Conservation (phyloP, 257 asterid genomes). For the Datura wrightii region DNA sequence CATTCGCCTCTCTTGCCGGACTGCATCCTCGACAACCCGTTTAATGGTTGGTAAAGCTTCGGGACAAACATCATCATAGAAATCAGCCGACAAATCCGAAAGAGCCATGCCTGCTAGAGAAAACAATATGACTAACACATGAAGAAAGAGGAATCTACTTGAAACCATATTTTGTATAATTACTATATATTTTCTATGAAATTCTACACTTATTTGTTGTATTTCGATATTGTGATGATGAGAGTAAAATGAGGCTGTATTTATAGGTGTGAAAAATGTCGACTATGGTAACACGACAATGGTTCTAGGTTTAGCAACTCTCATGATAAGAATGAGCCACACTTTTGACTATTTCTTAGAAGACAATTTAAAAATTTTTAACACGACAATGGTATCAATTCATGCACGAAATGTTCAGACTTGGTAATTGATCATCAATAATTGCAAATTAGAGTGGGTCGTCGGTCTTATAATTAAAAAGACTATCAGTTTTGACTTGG, state of each 20-base stretch:
- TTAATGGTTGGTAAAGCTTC: slow-evolving; percentile 46
- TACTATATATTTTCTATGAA: neutral
- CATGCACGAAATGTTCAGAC: slow-evolving; percentile 3
- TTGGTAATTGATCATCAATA: neutral
- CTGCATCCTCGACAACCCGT: slow-evolving; percentile 45
- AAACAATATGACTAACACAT: neutral
- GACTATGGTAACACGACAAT: neutral
- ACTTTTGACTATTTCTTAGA: neutral
- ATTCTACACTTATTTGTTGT: neutral
- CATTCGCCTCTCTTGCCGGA: slow-evolving; percentile 47
- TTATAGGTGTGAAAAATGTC: neutral
- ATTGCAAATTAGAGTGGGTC: neutral
- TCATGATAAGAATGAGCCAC: neutral
- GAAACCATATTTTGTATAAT: neutral
- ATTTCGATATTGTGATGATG: neutral
- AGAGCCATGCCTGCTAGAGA: neutral
- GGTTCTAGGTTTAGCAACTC: neutral
- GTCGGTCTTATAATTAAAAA: neutral
- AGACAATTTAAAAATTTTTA: neutral
- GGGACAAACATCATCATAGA: slow-evolving; percentile 34
- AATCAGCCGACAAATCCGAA: neutral
- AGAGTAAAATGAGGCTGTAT: neutral
- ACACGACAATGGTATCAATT: neutral
- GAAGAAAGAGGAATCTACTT: neutral
- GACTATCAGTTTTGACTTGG: neutral